phyloP scores from a whole-genome alignment of 2,329 filamentous ascomycete genomes.

The Pseudogymnoascus sp. region DNA sequence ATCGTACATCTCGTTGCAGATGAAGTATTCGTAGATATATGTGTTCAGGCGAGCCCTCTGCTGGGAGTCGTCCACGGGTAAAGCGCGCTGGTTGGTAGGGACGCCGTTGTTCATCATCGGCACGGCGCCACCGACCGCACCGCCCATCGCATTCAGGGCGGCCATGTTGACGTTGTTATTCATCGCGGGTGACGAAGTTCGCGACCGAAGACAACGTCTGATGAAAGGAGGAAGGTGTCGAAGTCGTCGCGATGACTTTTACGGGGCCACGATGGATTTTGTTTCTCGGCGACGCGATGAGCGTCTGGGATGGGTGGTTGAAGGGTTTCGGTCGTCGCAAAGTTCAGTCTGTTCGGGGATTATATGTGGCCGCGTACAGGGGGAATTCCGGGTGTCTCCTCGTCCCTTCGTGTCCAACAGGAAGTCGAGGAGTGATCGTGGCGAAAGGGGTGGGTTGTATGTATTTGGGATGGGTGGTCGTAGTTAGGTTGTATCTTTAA shows the following conservation, averaged over 20 bases:
- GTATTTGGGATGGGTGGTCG: background rate
- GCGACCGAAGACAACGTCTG: conserved; percentile 10
- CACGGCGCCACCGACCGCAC: conserved; percentile 54
- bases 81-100: conserved; percentile 24
- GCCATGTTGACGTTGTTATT: conserved; percentile 46
- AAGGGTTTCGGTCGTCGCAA: background rate
- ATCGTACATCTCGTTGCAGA: conserved; percentile 77
- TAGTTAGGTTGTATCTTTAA: background rate
- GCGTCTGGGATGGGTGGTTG: background rate
- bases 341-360: background rate
- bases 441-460: background rate
- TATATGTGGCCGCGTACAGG: background rate
- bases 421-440: conserved; percentile 1
- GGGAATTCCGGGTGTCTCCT: background rate
- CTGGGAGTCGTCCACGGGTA: conserved; percentile 31
- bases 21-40: conserved; percentile 86
- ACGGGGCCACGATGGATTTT: background rate
- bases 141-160: conserved; percentile 58
- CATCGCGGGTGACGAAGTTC: conserved; percentile 17
- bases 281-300: conserved; percentile 2
- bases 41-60: conserved; percentile 62
- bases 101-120: conserved; percentile 59
- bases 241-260: conserved; percentile 11
- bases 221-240: background rate
- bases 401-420: background rate